A percentile compares a stretch with the other conserved stretches of the same genome.
These are phyloP conservation scores for Phytophthora pluvialis DNA, from an alignment of 352 stramenopile species.

Conservation along the genomic window DNA sequence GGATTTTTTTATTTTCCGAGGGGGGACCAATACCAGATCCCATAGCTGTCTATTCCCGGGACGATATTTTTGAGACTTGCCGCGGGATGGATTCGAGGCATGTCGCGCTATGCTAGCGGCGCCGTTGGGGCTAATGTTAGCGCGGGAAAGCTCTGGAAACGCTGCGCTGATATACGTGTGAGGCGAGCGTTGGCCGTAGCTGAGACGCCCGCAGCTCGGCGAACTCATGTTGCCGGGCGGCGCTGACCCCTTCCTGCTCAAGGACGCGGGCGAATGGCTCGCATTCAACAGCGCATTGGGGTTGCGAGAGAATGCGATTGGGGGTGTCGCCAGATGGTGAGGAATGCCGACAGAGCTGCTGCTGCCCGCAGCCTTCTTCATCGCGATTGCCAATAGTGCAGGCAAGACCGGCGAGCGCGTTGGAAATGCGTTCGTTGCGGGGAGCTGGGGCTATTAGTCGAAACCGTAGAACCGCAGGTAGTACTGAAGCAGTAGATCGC, in stretches of 20 bases:
- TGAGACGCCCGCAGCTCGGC: not conserved
- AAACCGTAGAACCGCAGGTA: slow-evolving; percentile 26
- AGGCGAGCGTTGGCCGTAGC: not conserved
- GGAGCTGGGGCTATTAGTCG: not conserved
- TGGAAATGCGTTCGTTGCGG: slow-evolving; percentile 6
- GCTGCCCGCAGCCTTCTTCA: not conserved
- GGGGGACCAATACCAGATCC: slow-evolving; percentile 39
- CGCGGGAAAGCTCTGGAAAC: slow-evolving; percentile 21
- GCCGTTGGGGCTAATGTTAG: slow-evolving; percentile 25
- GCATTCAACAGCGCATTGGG: slow-evolving; percentile 6
- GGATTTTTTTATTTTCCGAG: slow-evolving; percentile 36
- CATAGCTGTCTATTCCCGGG: slow-evolving; percentile 23
- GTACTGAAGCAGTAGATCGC: slow-evolving; percentile 5
- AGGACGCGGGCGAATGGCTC: slow-evolving; percentile 9
- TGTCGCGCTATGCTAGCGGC: slow-evolving; percentile 30
- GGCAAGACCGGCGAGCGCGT: not conserved
- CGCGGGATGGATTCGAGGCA: slow-evolving; percentile 22
- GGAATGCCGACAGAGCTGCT: not conserved
- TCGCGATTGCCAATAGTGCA: not conserved
- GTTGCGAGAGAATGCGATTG: slow-evolving; percentile 33
- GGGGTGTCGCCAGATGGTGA: slow-evolving; percentile 26
- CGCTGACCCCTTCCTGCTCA: not conserved
- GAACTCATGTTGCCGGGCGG: not conserved
- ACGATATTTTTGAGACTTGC: slow-evolving; percentile 37
- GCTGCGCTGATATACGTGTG: slow-evolving; percentile 21